Evolutionary conservation across 352 stramenopile genomes (phyloP).

Genomic region (Phytophthora kernoviae): DNA sequence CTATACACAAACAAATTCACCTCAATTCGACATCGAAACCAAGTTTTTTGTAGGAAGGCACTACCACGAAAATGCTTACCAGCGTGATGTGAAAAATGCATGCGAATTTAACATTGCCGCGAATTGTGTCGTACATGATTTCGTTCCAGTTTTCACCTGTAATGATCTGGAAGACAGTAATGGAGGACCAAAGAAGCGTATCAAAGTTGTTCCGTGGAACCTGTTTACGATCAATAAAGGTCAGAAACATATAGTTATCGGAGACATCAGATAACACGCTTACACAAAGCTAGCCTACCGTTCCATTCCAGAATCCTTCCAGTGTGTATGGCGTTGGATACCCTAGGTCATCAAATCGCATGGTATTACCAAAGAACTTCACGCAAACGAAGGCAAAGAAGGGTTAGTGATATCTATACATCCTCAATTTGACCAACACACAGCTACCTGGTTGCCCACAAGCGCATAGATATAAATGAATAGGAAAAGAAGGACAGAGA

Average conservation of each 20-base stretch:
- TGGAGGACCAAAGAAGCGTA: slow-evolving; percentile 70
- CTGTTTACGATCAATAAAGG: slow-evolving; percentile 19
- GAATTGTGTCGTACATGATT: slow-evolving; percentile 94
- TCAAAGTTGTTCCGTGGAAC: slow-evolving; percentile 90
- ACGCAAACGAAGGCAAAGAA: slow-evolving; percentile 11
- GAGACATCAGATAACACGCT: neutral
- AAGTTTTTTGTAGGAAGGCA: no score
- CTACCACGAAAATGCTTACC: slow-evolving; percentile 27
- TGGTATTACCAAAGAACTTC: slow-evolving; percentile 93
- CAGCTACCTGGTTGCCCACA: slow-evolving; percentile 79
- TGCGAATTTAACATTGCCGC: slow-evolving; percentile 63
- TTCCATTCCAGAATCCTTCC: slow-evolving; percentile 65
- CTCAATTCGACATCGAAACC: neutral
- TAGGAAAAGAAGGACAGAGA: slow-evolving; percentile 93
- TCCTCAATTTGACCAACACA: neutral
- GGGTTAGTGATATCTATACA: no score
- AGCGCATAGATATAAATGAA: slow-evolving; percentile 97
- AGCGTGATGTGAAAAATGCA: slow-evolving; percentile 90
- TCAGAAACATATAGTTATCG: no score
- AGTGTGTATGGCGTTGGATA: slow-evolving; percentile 53
- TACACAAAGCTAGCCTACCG: no score
- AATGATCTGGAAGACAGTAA: slow-evolving; percentile 94
- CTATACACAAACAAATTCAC: slow-evolving; percentile 19
- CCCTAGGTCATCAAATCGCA: slow-evolving; percentile 90
- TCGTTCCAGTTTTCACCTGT: slow-evolving; percentile 95